Evolutionary conservation across 164 flowering plant genomes (phyloP).

Genomic region (Chimonanthus praecox): DNA sequence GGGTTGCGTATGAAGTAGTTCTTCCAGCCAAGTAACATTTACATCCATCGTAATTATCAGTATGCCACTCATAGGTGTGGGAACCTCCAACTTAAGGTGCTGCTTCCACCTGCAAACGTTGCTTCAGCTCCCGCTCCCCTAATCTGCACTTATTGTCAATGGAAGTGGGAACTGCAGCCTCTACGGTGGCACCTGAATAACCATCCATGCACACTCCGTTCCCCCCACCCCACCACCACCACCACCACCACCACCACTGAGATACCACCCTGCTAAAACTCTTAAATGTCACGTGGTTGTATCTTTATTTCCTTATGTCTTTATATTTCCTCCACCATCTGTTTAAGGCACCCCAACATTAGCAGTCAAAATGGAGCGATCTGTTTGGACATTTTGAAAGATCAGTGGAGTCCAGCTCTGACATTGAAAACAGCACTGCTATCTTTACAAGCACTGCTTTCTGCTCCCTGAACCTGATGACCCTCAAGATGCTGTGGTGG

Average conservation of each 20-base stretch:
- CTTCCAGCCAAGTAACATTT: not conserved
- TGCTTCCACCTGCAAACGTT: not conserved
- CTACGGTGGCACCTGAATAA: not conserved
- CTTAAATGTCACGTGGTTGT: not conserved
- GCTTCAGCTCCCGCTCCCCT: not conserved
- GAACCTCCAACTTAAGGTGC: not conserved
- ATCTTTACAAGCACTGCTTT: slow-evolving; percentile 90
- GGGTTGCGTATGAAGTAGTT: too few species aligned
- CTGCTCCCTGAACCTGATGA: slow-evolving; percentile 96
- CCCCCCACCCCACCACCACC: too few species aligned
- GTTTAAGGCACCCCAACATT: slow-evolving; percentile 70
- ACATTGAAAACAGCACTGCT: slow-evolving; percentile 93
- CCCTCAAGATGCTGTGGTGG: slow-evolving; percentile 99
- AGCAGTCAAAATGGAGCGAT: slow-evolving; percentile 75
- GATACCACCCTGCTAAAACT: not conserved
- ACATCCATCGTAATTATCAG: not conserved
- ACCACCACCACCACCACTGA: not conserved
- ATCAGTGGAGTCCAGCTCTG: slow-evolving; percentile 98
- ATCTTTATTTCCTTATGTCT: not conserved
- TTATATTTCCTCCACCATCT: not conserved
- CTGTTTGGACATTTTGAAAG: slow-evolving; percentile 91
- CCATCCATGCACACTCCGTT: not conserved
- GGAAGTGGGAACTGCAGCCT: not conserved
- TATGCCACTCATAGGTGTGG: not conserved
- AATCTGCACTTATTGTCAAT: not conserved